Evolutionary conservation across 768 basidiomycete genomes (phyloP), one percentile per base, ranked within the genome.

Genomic region (Dendrothele bispora): DNA sequence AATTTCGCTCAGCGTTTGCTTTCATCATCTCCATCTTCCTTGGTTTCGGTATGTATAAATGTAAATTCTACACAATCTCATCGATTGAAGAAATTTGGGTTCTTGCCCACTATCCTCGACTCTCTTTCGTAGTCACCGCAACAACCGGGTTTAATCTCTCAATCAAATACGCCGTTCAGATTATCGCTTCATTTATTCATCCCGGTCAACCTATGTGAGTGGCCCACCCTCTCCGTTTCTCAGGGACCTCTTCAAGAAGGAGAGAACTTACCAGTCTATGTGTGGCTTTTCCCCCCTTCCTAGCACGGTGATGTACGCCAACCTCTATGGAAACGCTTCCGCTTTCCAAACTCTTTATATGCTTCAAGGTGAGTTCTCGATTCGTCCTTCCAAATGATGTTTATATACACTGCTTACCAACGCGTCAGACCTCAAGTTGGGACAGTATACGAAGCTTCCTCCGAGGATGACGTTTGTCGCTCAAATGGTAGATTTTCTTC

Each of bases 241-340:
- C 34, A 3, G 39, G 42, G 7, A 37, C 34, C 43, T 8, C n/a
- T n/a, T n/a, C n/a, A n/a, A n/a, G 26, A 12, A 36, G 49, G 7
- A 17, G 29, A n/a, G 39, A 48, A 60, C 39, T 50, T 30, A 22
- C 1, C 25, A n/a, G n/a, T n/a, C n/a, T n/a, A n/a, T n/a, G n/a
- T n/a, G n/a, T n/a, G n/a, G n/a, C n/a, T n/a, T n/a, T n/a, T n/a
- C n/a, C n/a, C n/a, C n/a, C n/a, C n/a, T 20, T 32, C 10, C 1
- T 48, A 77, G 75, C 29, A 67, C 76, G 12, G 73, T 74, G 43
- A 79, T 81, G 78, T 80, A 80, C 48, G 78, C 77, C 5, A 78
- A 77, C 53, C 53, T 79, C 36, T 79, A 76, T 60, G 78, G 79
- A 34, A 74, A 78, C 60, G 73, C 71, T 56, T 75, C 74, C 1